Evolutionary conservation across 1,284 basidiomycete species (phyloP).

Genomic region (Earliella scabrosa): DNA sequence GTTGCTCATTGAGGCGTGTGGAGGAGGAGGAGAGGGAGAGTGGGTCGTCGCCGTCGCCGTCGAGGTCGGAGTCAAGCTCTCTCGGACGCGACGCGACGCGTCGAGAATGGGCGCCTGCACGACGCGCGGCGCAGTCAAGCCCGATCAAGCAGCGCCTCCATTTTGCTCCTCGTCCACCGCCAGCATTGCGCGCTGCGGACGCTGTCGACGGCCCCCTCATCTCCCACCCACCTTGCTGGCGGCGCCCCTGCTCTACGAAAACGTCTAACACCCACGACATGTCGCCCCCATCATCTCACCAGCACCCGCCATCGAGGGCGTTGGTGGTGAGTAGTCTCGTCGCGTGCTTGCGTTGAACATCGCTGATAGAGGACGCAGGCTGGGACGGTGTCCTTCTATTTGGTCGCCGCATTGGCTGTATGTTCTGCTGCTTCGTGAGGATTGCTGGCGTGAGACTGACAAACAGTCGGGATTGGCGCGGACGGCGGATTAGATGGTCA

Average conservation of each 20-base stretch:
- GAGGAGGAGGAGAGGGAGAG: not conserved
- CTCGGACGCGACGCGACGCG: conserved; percentile 17
- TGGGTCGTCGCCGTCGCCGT: not conserved
- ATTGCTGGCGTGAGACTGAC: conserved; percentile 24
- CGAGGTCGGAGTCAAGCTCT: not conserved
- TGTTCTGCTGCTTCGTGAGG: conserved; percentile 37
- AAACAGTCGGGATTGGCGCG: not conserved
- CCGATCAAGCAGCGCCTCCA: conserved; percentile 7
- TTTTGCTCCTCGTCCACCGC: conserved; percentile 1
- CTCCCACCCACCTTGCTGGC: not conserved
- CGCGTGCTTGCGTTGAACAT: not conserved
- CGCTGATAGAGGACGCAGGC: conserved; percentile 40
- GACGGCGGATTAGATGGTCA: conserved; percentile 64
- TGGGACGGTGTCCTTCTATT: conserved; percentile 76
- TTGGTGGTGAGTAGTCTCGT: conserved; percentile 23
- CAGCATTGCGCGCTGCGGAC: not conserved
- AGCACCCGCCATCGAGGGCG: conserved; percentile 26
- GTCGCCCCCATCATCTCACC: conserved; percentile 19
- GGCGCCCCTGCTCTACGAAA: not conserved
- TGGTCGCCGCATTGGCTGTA: conserved; percentile 82
- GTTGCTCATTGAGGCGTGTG: conserved; percentile 13
- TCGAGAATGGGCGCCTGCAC: conserved; percentile 8
- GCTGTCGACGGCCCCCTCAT: not conserved
- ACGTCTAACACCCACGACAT: not conserved
- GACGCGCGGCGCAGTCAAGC: conserved; percentile 3